phyloP scores from a whole-genome alignment of 345 rosid genomes.

The Salix caprea region DNA sequence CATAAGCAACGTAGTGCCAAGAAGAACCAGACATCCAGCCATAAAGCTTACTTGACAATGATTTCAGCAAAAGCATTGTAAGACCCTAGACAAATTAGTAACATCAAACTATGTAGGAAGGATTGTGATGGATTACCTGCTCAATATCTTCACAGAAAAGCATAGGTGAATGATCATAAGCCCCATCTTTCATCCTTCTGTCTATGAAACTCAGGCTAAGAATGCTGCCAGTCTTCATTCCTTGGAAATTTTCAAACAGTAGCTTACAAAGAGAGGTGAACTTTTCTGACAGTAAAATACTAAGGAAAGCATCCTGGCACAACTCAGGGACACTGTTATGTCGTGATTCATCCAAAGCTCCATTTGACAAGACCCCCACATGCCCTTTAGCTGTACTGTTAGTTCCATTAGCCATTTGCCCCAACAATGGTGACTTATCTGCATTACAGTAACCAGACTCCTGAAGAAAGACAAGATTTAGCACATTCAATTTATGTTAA shows the following conservation, averaged over 20 bases:
- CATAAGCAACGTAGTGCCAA: background rate
- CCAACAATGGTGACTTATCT: slow-evolving; percentile 20
- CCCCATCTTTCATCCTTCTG: slow-evolving; percentile 72
- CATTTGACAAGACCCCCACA: slow-evolving; percentile 35
- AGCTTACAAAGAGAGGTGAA: slow-evolving; percentile 69
- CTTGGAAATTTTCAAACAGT: slow-evolving; percentile 66
- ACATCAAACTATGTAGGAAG: slow-evolving; percentile 5
- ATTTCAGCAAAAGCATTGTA: background rate
- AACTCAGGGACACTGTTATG: slow-evolving; percentile 39
- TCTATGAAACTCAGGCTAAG: slow-evolving; percentile 49
- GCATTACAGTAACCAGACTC: slow-evolving; percentile 35
- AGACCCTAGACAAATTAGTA: background rate
- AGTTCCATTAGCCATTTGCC: slow-evolving; percentile 34
- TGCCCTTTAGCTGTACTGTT: slow-evolving; percentile 26
- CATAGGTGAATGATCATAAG: slow-evolving; percentile 57
- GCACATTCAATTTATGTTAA: background rate
- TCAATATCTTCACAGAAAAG: slow-evolving; percentile 61
- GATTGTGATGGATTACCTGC: slow-evolving; percentile 42
- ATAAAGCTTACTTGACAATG: background rate
- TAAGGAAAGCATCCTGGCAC: slow-evolving; percentile 61
- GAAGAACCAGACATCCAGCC: slow-evolving; percentile 3
- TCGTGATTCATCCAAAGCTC: slow-evolving; percentile 29
- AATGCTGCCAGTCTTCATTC: slow-evolving; percentile 48
- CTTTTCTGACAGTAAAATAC: slow-evolving; percentile 62
- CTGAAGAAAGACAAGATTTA: slow-evolving; percentile 34